Conservation (phyloP, 2,329 filamentous ascomycete species). For the Colletotrichum gigasporum region DNA sequence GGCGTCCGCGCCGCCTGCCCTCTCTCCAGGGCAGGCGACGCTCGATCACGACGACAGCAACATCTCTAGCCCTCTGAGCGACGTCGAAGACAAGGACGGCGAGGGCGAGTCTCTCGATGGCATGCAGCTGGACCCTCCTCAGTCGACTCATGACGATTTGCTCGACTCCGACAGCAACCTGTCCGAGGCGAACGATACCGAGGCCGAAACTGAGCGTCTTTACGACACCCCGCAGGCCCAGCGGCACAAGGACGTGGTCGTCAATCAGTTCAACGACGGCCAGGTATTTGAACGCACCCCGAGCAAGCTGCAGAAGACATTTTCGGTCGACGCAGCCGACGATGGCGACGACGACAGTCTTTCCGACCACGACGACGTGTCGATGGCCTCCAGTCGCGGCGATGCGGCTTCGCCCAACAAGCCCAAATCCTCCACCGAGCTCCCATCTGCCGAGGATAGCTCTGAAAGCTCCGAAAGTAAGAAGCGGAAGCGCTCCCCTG, state of each 20-base stretch:
- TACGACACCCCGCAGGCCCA: constrained; percentile 84
- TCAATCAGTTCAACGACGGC: constrained; percentile 64
- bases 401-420: constrained; percentile 49
- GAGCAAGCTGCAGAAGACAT: constrained; percentile 75
- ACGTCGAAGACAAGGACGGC: constrained; percentile 83
- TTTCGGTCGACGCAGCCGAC: constrained; percentile 45
- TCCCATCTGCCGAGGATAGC: constrained; percentile 41
- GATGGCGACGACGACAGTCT: constrained; percentile 49
- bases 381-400: constrained; percentile 48
- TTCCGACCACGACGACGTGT: constrained; percentile 52
- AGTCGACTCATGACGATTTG: constrained; percentile 36
- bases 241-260: constrained; percentile 69
- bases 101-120: constrained; percentile 75
- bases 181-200: constrained; percentile 74
- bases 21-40: constrained; percentile 55
- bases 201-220: constrained; percentile 93
- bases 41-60: constrained; percentile 71
- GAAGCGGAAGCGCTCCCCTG: constrained; percentile 62
- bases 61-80: constrained; percentile 90
- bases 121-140: constrained; percentile 52
- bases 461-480: constrained; percentile 50
- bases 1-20: constrained; percentile 58
- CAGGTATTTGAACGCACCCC: constrained; percentile 73
- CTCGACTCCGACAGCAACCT: constrained; percentile 62
- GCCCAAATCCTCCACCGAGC: constrained; percentile 36